These are phyloP conservation scores for Luffa acutangula DNA, from an alignment of 306 rosid genomes.

Conservation along the genomic window DNA sequence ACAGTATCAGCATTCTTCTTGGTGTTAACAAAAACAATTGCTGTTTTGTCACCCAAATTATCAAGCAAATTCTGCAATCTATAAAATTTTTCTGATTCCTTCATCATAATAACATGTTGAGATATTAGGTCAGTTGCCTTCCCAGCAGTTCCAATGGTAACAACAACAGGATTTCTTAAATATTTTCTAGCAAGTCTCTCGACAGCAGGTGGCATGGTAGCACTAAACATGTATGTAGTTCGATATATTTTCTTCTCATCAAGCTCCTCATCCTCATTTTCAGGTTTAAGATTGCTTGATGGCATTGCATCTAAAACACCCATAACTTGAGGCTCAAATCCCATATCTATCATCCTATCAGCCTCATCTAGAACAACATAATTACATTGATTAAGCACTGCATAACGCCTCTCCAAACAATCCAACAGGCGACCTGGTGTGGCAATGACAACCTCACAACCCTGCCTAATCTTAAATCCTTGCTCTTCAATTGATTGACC, in stretches of 20 bases:
- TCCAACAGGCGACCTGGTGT: constrained; percentile 90
- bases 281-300: constrained; percentile 80
- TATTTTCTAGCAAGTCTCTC: constrained; percentile 85
- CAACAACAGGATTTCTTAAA: constrained; percentile 83
- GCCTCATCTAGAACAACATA: constrained; percentile 96
- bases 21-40: constrained; percentile 46
- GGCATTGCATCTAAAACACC: constrained; percentile 96
- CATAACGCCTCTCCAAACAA: constrained; percentile 77
- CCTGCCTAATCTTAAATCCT: constrained; percentile 77
- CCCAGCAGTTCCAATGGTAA: constrained; percentile 85
- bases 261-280: constrained; percentile 88
- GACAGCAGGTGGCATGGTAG: constrained; percentile 88
- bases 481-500: constrained; percentile 93
- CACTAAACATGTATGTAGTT: constrained; percentile 91
- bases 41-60: constrained; percentile 44
- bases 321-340: constrained; percentile 82
- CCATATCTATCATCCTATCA: constrained; percentile 96
- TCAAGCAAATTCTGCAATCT: constrained; percentile 36
- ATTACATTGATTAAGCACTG: constrained; percentile 82
- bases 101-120: constrained; percentile 58
- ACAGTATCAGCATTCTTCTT: constrained; percentile 41
- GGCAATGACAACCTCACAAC: constrained; percentile 88
- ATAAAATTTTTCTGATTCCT: constrained; percentile 34
- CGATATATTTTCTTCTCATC: constrained; percentile 78
- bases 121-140: constrained; percentile 72